Evolutionary conservation across 805 yeast species (phyloP).

Genomic region (Lipomyces yamadae): DNA sequence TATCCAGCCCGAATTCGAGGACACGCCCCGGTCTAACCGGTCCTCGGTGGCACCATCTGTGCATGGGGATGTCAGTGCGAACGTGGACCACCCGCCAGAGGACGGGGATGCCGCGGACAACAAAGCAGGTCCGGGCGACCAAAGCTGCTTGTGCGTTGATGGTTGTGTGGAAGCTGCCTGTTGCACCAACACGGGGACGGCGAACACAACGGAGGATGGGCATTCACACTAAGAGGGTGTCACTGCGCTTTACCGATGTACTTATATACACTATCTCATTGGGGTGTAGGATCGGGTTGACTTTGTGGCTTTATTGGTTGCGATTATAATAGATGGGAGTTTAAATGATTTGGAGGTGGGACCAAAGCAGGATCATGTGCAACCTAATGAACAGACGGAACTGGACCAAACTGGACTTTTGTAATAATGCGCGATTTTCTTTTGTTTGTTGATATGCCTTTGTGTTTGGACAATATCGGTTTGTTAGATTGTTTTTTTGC

Average conservation of each 20-base stretch:
- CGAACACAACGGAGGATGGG: neutral
- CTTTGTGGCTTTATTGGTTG: neutral
- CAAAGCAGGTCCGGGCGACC: slow-evolving; percentile 12
- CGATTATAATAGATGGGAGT: neutral
- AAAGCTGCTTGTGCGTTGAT: slow-evolving; percentile 33
- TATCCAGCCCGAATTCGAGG: slow-evolving; percentile 88
- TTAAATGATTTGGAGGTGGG: no score
- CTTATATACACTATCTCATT: no score
- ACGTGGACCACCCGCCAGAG: neutral
- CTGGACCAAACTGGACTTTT: neutral
- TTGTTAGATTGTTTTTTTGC: neutral
- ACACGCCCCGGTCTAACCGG: slow-evolving; percentile 4
- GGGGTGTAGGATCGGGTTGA: neutral
- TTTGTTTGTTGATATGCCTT: neutral
- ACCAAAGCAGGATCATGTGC: no score
- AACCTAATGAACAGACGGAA: neutral
- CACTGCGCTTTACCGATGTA: no score
- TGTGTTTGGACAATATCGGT: neutral
- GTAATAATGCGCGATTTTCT: neutral
- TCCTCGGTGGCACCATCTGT: slow-evolving; percentile 14
- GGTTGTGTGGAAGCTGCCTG: slow-evolving; percentile 35
- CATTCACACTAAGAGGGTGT: neutral
- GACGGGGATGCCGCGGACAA: slow-evolving; percentile 1
- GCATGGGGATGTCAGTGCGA: slow-evolving; percentile 2
- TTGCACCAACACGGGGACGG: slow-evolving; percentile 17